Evolutionary conservation across 78 protist species (phyloP), one percentile per base, ranked within the genome.

Genomic region (Emiliania huxleyi): DNA sequence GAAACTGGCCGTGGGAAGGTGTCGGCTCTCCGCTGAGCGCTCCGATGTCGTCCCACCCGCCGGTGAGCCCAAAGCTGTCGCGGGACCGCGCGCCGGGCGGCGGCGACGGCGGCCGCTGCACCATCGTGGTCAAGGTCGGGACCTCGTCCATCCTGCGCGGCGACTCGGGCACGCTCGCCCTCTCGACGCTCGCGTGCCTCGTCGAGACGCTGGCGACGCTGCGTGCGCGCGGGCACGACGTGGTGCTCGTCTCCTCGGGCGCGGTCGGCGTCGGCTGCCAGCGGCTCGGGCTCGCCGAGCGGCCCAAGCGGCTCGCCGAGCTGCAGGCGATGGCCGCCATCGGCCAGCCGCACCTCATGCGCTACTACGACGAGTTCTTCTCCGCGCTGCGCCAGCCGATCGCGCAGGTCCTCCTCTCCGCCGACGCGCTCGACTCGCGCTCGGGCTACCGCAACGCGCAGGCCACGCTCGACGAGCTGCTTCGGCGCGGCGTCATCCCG

Each of bases 291-390:
- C 19, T 37, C 33, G n/a, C 8, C 40, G 2, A 18, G 37, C 83
- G 83, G 11, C 83, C 83, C 19, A 29, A 2, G 83, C 2, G 44
- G 5, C 44, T 73, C 11, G 15, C 44, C 18, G 83, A 73, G 43
- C 83, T 73, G 23, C 83, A 73, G 42, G 83, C 83, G 83, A 73
- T 73, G 83, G 95, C 95, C 23, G 95, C 95, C 42, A 40, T 94
- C 71, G 95, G 95, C 4, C 91, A 94, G 93, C 91, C 93, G 21
- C 79, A 75, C 40, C 91, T 94, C 45, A 94, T 94, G 95, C 22
- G 89, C 29, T 15, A 79, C 29, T 94, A 94, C 89, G 91, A 87
- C 71, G 89, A 45, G 48, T 87, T 94, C n/a, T 94, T 94, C 75
- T 8, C 35, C 21, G 23, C 77, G 55, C 62, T 73, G 19, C 0